Percentiles rank a stretch among this genome's conserved stretches.
phyloP scores from a whole-genome alignment of 2,329 filamentous ascomycete genomes.

The Xylariaceae sp. region DNA sequence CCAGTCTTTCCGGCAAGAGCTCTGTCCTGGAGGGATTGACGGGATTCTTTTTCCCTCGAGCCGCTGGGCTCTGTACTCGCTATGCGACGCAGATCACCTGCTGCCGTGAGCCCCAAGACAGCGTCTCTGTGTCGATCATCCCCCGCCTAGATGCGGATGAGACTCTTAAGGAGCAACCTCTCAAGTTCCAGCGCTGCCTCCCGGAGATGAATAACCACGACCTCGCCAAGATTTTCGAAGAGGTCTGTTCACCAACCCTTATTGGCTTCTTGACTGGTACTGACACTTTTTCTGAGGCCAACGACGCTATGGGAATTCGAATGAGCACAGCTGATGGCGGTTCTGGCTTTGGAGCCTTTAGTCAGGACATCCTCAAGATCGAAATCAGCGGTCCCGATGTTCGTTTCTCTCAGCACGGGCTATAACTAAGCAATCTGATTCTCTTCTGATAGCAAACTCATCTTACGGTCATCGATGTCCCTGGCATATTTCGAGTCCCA shows the following conservation, averaged over 20 bases:
- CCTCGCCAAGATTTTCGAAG: slow-evolving; percentile 43
- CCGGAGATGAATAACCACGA: slow-evolving; percentile 27
- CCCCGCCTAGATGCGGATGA: slow-evolving; percentile 28
- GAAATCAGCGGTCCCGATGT: slow-evolving; percentile 48
- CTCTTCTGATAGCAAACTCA: slow-evolving; percentile 41
- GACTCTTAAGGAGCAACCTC: slow-evolving; percentile 22
- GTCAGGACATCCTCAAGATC: slow-evolving; percentile 47
- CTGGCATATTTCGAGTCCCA: slow-evolving; percentile 43
- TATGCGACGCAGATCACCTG: slow-evolving; percentile 51
- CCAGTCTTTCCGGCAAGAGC: slow-evolving; percentile 82
- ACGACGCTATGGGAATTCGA: slow-evolving; percentile 47
- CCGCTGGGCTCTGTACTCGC: slow-evolving; percentile 47
- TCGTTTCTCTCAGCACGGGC: slow-evolving; percentile 1
- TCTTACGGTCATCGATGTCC: slow-evolving; percentile 59
- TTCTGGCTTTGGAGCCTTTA: slow-evolving; percentile 40
- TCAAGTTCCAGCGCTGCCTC: slow-evolving; percentile 32
- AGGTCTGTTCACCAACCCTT: slow-evolving; percentile 35
- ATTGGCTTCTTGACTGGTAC: neutral
- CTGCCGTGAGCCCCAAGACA: slow-evolving; percentile 38
- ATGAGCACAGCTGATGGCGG: slow-evolving; percentile 4
- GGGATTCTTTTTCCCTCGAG: slow-evolving; percentile 49
- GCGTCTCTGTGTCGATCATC: slow-evolving; percentile 46
- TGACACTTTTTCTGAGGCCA: slow-evolving; percentile 38
- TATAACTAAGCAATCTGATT: neutral
- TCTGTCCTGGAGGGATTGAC: slow-evolving; percentile 73